Percentiles rank a stretch among this genome's conserved stretches.
These are phyloP conservation scores for Sideroxylon spinosum DNA, from an alignment of 179 eudicot genomes.

Conservation along the genomic window DNA sequence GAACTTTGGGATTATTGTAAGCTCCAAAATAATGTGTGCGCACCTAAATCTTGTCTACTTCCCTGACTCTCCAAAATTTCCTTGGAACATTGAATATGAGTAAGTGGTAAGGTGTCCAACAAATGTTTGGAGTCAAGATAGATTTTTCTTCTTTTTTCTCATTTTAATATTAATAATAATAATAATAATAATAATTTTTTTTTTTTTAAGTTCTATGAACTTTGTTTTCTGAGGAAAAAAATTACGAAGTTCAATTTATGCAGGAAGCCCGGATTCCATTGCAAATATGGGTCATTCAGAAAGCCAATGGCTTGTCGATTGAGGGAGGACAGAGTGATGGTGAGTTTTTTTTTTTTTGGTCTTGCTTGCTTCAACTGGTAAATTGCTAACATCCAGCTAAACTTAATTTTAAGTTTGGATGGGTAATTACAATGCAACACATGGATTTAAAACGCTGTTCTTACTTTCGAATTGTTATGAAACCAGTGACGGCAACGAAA, in stretches of 20 bases:
- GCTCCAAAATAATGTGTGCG: too few relatives aligned
- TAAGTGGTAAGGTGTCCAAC: not conserved
- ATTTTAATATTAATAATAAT: not conserved
- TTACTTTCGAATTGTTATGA: not conserved
- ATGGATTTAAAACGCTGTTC: not conserved
- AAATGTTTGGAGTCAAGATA: not conserved
- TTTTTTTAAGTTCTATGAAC: not conserved
- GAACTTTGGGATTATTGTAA: too few relatives aligned
- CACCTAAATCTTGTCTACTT: too few relatives aligned
- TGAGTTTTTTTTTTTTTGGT: slow-evolving; percentile 27
- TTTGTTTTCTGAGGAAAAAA: not conserved
- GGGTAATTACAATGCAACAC: not conserved
- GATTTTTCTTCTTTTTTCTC: not conserved
- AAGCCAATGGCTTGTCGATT: slow-evolving; percentile 48
- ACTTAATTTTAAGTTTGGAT: not conserved
- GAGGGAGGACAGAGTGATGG: slow-evolving; percentile 66
- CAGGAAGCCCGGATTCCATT: slow-evolving; percentile 86
- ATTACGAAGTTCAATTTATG: slow-evolving; percentile 22
- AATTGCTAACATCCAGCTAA: not conserved
- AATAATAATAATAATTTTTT: too few relatives aligned
- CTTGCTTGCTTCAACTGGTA: not conserved
- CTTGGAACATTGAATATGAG: not conserved
- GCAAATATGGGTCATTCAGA: slow-evolving; percentile 91
- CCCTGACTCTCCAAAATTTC: not conserved
- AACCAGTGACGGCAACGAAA: not conserved